Evolutionary conservation across 2,329 filamentous ascomycete genomes (phyloP).

Genomic region (Trichoderma aggressivum): DNA sequence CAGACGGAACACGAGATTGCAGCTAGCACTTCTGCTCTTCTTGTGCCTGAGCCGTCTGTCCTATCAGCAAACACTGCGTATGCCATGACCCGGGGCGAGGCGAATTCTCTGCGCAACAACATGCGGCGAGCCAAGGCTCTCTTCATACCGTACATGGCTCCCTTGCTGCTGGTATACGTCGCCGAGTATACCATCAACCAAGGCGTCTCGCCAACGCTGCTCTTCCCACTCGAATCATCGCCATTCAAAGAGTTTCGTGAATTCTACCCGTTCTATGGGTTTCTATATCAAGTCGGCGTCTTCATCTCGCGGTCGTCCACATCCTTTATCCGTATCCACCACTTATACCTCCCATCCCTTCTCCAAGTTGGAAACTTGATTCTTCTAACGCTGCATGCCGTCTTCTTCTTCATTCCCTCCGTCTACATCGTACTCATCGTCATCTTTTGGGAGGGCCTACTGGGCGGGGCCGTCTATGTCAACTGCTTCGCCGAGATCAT

Average conservation of each 20-base stretch:
- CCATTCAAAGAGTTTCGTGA: constrained; percentile 79
- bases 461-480: constrained; percentile 91
- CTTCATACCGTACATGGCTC: constrained; percentile 82
- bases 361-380: constrained; percentile 77
- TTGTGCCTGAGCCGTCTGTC: constrained; percentile 41
- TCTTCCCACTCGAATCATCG: constrained; percentile 74
- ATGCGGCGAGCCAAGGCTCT: constrained; percentile 66
- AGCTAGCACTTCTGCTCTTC: constrained; percentile 42
- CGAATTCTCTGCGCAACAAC: constrained; percentile 43
- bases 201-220: constrained; percentile 81
- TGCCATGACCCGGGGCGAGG: constrained; percentile 30
- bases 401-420: constrained; percentile 77
- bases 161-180: constrained; percentile 86
- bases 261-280: constrained; percentile 93
- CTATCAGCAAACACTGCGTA: constrained; percentile 20
- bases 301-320: constrained; percentile 92
- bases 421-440: constrained; percentile 83
- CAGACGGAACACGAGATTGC: constrained; percentile 36
- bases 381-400: constrained; percentile 69
- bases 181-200: constrained; percentile 98
- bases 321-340: constrained; percentile 77
- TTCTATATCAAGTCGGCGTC: constrained; percentile 91
- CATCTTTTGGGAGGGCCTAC: constrained; percentile 89
- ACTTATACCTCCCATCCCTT: constrained; percentile 76
- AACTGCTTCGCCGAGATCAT: constrained; percentile 95